Percentiles rank a stretch among this genome's conserved stretches.
These are phyloP conservation scores for Pyrenochaeta sp. DNA, from an alignment of 2,329 filamentous ascomycete species.

Conservation along the genomic window DNA sequence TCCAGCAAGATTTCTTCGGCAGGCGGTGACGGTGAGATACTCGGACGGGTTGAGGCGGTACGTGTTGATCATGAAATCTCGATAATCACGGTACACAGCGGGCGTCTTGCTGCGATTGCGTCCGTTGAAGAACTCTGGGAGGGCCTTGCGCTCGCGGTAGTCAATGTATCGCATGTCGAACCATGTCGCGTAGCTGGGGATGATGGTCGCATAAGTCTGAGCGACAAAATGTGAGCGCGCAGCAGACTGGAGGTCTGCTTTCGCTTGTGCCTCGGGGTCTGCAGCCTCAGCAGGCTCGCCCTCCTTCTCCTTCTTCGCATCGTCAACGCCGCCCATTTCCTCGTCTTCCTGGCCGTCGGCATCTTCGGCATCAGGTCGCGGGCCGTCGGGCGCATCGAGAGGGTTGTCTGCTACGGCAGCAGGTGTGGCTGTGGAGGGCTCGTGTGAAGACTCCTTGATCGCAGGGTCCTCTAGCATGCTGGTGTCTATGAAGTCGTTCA, in stretches of 20 bases:
- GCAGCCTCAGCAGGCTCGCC: constrained; percentile 38
- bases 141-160: constrained; percentile 88
- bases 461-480: constrained; percentile 59
- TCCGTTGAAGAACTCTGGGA: constrained; percentile 98
- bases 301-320: constrained; percentile 50
- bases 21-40: constrained; percentile 96
- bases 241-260: constrained; percentile 81
- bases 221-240: constrained; percentile 91
- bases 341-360: constrained; percentile 72
- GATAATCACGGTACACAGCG: constrained; percentile 97
- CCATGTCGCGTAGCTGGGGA: constrained; percentile 98
- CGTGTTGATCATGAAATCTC: constrained; percentile 99
- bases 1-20: constrained; percentile 90
- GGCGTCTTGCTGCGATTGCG: constrained; percentile 98
- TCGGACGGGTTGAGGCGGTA: constrained; percentile 95
- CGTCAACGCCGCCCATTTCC: constrained; percentile 64
- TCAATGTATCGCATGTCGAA: constrained; percentile 97
- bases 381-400: constrained; percentile 73
- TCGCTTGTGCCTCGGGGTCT: constrained; percentile 69
- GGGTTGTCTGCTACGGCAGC: constrained; percentile 68
- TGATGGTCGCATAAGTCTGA: constrained; percentile 93
- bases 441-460: constrained; percentile 56
- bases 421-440: constrained; percentile 67
- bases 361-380: constrained; percentile 65
- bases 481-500: constrained; percentile 60